Evolutionary conservation across 1,284 basidiomycete species (phyloP).

Genomic region (Cutaneotrichosporon dermatis): DNA sequence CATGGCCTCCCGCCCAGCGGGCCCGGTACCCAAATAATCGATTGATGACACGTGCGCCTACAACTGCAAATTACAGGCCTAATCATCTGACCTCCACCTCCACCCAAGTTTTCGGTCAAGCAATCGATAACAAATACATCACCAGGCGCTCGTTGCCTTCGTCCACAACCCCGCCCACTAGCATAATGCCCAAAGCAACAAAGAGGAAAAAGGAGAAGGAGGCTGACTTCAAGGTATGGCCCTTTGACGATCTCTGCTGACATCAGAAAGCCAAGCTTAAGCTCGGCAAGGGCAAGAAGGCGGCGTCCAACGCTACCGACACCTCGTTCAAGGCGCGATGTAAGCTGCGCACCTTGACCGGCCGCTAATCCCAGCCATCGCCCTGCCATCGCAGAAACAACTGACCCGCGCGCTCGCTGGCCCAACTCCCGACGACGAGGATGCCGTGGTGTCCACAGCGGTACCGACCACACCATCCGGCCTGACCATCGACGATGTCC

Average conservation of each 20-base stretch:
- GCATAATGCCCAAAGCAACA: constrained; percentile 71
- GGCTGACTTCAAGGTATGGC: constrained; percentile 74
- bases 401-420: constrained; percentile 33
- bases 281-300: constrained; percentile 88
- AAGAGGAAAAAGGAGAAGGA: constrained; percentile 82
- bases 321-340: constrained; percentile 93
- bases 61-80: not conserved
- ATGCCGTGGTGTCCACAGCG: constrained; percentile 54
- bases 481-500: constrained; percentile 71
- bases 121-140: not conserved
- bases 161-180: not conserved
- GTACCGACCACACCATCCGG: constrained; percentile 70
- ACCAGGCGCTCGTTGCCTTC: too few relatives aligned
- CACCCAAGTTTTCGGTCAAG: not conserved
- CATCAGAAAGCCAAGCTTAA: constrained; percentile 89
- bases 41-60: not conserved
- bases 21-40: too few relatives aligned
- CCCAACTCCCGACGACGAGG: constrained; percentile 15
- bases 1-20: too few relatives aligned
- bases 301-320: constrained; percentile 78
- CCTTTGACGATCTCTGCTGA: not conserved
- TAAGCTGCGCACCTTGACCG: constrained; percentile 45
- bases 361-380: constrained; percentile 62
- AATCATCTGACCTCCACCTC: not conserved
- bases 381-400: constrained; percentile 73